These are phyloP conservation scores for Holtermannia corniformis DNA, from an alignment of 768 basidiomycete genomes.

Conservation along the genomic window DNA sequence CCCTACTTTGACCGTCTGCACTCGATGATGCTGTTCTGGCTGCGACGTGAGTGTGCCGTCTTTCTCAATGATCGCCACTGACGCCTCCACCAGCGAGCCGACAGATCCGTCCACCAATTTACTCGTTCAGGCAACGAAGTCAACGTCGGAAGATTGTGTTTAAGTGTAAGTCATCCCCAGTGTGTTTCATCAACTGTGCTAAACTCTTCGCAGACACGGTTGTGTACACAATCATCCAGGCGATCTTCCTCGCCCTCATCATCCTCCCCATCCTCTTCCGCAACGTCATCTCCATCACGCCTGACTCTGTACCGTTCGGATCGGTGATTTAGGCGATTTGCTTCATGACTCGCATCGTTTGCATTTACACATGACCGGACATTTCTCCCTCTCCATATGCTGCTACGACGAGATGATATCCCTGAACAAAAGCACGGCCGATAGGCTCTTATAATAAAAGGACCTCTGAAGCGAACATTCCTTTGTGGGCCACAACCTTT, in stretches of 20 bases:
- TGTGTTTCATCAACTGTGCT: conserved; percentile 51
- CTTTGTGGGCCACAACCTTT: no score
- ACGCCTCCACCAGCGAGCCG: conserved; percentile 24
- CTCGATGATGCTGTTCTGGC: conserved; percentile 88
- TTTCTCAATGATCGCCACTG: conserved; percentile 2
- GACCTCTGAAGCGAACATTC: no score
- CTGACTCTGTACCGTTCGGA: conserved; percentile 27
- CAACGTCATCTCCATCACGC: conserved; percentile 50
- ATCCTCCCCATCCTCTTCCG: conserved; percentile 48
- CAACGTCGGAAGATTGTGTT: conserved; percentile 80
- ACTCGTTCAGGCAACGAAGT: conserved; percentile 76
- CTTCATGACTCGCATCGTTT: background rate
- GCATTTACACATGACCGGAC: background rate
- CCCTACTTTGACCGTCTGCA: conserved; percentile 89
- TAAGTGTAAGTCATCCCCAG: conserved; percentile 41
- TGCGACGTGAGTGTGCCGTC: conserved; percentile 50
- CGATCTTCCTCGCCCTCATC: conserved; percentile 65
- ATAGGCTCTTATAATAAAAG: no score
- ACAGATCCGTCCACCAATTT: conserved; percentile 57
- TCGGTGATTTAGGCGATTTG: conserved; percentile 21
- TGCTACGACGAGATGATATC: background rate
- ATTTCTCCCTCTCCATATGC: background rate
- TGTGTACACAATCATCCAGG: conserved; percentile 60
- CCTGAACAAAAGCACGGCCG: no score
- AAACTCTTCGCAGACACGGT: conserved; percentile 52